These are phyloP conservation scores for Stylosanthes scabra DNA, from an alignment of 331 rosid species.

Conservation along the genomic window DNA sequence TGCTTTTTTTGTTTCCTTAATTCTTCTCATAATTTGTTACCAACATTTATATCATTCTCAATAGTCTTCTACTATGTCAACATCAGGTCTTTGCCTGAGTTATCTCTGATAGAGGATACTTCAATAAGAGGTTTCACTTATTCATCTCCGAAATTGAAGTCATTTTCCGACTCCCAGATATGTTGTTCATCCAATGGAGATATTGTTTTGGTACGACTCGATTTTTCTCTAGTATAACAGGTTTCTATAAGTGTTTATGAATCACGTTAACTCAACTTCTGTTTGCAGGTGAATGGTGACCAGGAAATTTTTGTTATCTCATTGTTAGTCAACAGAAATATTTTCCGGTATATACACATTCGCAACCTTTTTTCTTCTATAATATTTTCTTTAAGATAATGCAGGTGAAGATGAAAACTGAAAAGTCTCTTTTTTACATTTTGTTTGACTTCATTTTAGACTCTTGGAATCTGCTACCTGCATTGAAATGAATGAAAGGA, in stretches of 20 bases:
- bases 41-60: constrained; percentile 18
- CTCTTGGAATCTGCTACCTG: constrained; percentile 60
- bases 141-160: constrained; percentile 60
- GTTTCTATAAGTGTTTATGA: background rate
- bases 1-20: constrained; percentile 9
- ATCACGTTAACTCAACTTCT: constrained; percentile 28
- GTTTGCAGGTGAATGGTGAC: constrained; percentile 73
- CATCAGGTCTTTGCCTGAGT: constrained; percentile 80
- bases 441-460: constrained; percentile 50
- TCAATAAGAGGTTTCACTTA: constrained; percentile 70
- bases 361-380: constrained; percentile 2
- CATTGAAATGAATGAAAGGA: constrained; percentile 61
- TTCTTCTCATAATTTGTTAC: background rate
- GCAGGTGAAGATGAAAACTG: constrained; percentile 15
- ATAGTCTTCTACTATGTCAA: constrained; percentile 4
- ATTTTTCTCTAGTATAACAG: constrained; percentile 9
- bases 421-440: constrained; percentile 1
- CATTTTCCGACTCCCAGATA: constrained; percentile 55
- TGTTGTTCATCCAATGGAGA: constrained; percentile 81
- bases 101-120: constrained; percentile 64
- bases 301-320: constrained; percentile 75
- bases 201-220: constrained; percentile 67
- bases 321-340: constrained; percentile 59
- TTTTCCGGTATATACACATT: constrained; percentile 59
- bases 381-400: constrained; percentile 1